Base-by-base conservation (phyloP, 345 rosid genomes). In the Eutrema japonicum region DNA sequence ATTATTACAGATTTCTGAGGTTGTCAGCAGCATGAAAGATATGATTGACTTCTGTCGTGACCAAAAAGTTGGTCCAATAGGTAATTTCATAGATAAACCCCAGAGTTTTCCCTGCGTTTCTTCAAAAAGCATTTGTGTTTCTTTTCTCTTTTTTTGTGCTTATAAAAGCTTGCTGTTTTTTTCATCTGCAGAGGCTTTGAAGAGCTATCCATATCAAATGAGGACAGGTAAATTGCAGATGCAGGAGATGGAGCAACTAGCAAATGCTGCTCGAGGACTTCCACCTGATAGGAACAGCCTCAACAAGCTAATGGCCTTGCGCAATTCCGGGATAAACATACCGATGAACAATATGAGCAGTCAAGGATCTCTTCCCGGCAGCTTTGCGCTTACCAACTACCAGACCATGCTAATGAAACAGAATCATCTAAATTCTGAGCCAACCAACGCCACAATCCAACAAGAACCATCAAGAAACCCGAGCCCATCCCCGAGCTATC, bases 231-330 rank as follows among this genome's bases (percentile, higher is more conserved):
- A 92, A 78, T 69, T 83, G 69, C 93, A 92, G 78, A 78, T 90
- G 87, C 97, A 89, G 82, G 96, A 91, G 75, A 86, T 86, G 82
- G 96, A 95, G 81, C 99, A 90, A 80, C 81, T 84, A 38, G 87
- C 91, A 12, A 83, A 69, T 58, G 83, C 77, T 56, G 83, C 76
- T 68, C 96, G 89, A 79, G 93, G 97, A 46, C 84, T 89, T 73
- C 91, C 93, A 48, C 78, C 93, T 70, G 99, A 95, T 50, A 64
- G 89, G 77, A 92, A 77, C 81, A 82, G 91, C 49, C 88, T 95
- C 60, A 95, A 86, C 80, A 92, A 92, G 84, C 81, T 91, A 51
- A 87, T 88, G 88, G 84, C 91, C 12, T 67, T 85, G 55, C 88
- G 89, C 62, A 77, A 70, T 64, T 83, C 96, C 0, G 86, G 90